Base-by-base conservation (phyloP, 805 yeast genomes). In the Saturnispora ahearnii region DNA sequence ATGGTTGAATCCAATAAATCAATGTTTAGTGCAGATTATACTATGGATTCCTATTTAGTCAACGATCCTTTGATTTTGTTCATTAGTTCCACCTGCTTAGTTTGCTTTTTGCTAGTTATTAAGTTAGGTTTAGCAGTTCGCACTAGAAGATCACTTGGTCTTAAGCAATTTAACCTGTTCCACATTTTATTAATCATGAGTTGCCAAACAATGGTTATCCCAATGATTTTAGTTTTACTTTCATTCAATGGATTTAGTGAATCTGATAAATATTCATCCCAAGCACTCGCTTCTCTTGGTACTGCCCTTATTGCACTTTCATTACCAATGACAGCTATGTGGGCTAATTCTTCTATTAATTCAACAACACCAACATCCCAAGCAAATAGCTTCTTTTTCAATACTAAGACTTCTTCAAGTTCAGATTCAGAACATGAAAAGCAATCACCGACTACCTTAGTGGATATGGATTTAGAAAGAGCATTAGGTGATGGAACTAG, bases 101-200 rank as follows among this genome's bases (percentile, higher is more conserved):
- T 80, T 70, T 77, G 87, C 32, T 53, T 77, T 1, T 66, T 87
- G 31, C 70, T 91, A 34, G 63, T 81, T 5, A 58, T 69, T n/a
- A 93, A 91, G 63, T 72, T 93, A 46, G 62, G 73, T 26, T 49
- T 76, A 43, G 96, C 96, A 0, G 76, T 87, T 26, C 73, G 80
- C 51, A 75, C 87, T 5, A 77, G 99, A 64, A 73, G 88, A 48
- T 77, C 69, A 53, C 63, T 90, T 45, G 99, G 99, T 0, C 69
- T 88, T 52, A 79, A 74, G 60, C 96, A 87, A 62, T 87, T 90
- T 60, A 90, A 84, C 54, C 80, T 86, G 26, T 78, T 86, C 62
- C 96, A 88, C 62, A 79, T 89, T 33, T 66, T 93, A 42, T 67
- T 87, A 51, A 83, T 90, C 49, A 87, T 87, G 91, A 70, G 87